These are phyloP conservation scores for Calamus simplicifolius DNA, from an alignment of 176 grass and related monocot species.

Conservation along the genomic window DNA sequence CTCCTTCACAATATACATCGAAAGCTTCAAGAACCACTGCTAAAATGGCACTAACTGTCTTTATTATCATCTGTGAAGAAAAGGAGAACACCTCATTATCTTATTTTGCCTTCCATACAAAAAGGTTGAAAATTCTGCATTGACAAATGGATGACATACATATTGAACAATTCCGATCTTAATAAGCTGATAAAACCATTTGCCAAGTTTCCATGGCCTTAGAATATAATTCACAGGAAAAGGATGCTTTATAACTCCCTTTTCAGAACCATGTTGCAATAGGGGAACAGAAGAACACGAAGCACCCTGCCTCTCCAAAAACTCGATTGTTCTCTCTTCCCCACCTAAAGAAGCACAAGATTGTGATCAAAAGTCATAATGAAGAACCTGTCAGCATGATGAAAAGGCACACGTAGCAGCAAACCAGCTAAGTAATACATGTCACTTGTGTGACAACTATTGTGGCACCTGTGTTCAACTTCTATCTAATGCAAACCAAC, in stretches of 20 bases:
- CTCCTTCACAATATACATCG: slow-evolving; percentile 86
- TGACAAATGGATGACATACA: slow-evolving; percentile 33
- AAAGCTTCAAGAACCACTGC: slow-evolving; percentile 94
- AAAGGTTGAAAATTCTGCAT: too few relatives aligned
- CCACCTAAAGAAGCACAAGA: slow-evolving; percentile 39
- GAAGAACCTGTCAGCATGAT: background rate
- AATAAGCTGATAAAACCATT: slow-evolving; percentile 75
- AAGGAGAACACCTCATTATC: background rate
- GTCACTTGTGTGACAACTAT: too few relatives aligned
- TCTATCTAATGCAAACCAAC: too few relatives aligned
- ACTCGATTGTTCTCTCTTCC: slow-evolving; percentile 88
- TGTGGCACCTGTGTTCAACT: too few relatives aligned
- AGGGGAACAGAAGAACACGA: slow-evolving; percentile 55
- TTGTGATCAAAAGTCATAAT: background rate
- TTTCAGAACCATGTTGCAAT: slow-evolving; percentile 46
- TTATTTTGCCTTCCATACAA: background rate
- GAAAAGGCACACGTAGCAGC: background rate
- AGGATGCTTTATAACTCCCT: slow-evolving; percentile 88
- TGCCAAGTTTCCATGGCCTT: slow-evolving; percentile 77
- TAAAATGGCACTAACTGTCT: slow-evolving; percentile 79
- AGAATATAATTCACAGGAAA: slow-evolving; percentile 88
- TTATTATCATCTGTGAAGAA: slow-evolving; percentile 82
- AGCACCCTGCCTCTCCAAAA: slow-evolving; percentile 80
- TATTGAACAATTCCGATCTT: slow-evolving; percentile 99
- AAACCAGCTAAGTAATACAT: background rate